A percentile compares a stretch with the other conserved stretches of the same genome.
phyloP scores from a whole-genome alignment of 257 asterid species.

The Solanum piurae region DNA sequence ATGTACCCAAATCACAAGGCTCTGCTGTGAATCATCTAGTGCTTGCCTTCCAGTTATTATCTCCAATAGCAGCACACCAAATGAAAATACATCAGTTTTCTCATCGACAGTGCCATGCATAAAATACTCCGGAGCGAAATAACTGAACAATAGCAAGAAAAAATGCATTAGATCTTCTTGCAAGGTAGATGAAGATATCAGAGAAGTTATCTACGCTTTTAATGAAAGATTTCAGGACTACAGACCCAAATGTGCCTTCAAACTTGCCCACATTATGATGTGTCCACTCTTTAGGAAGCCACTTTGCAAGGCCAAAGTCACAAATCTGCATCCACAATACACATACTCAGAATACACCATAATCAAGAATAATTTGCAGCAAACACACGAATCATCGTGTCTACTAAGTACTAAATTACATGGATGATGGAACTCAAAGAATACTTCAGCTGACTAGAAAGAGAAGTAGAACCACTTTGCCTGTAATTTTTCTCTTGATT shows the following conservation, averaged over 20 bases:
- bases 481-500: neutral
- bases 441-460: neutral
- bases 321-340: constrained; percentile 34
- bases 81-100: constrained; percentile 65
- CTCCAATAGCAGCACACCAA: constrained; percentile 67
- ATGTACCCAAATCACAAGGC: constrained; percentile 66
- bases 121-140: constrained; percentile 74
- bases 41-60: constrained; percentile 52
- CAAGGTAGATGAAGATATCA: neutral
- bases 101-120: constrained; percentile 69
- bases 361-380: neutral
- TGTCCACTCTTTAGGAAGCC: constrained; percentile 67
- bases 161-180: neutral
- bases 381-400: neutral
- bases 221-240: neutral
- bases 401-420: neutral
- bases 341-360: neutral
- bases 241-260: constrained; percentile 83
- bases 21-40: constrained; percentile 39
- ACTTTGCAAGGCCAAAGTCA: constrained; percentile 76
- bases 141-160: constrained; percentile 19
- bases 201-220: neutral
- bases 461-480: neutral
- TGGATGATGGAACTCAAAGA: neutral
- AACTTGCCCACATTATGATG: constrained; percentile 48